Percentiles rank a stretch among this genome's conserved stretches.
These are phyloP conservation scores for Herpotrichia juniperi DNA, from an alignment of 2,329 filamentous ascomycete species.

Conservation along the genomic window DNA sequence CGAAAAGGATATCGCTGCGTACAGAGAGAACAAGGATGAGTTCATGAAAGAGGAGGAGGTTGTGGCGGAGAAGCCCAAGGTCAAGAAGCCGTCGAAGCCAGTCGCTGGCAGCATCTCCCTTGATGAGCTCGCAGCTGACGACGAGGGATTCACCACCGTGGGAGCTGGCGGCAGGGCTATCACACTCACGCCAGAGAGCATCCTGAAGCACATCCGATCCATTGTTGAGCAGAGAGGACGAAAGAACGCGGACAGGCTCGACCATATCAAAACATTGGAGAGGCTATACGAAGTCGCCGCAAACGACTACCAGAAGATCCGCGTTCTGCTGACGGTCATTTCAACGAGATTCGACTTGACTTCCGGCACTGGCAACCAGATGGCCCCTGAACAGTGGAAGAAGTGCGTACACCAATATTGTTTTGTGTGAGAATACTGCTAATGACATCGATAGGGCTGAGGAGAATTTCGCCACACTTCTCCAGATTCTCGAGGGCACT, in stretches of 20 bases:
- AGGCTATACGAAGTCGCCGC: conserved; percentile 87
- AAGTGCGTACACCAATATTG: conserved; percentile 49
- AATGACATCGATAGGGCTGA: conserved; percentile 63
- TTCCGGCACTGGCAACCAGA: conserved; percentile 77
- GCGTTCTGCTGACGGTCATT: conserved; percentile 87
- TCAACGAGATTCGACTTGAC: conserved; percentile 94
- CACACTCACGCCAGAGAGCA: conserved; percentile 94
- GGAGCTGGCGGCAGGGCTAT: conserved; percentile 87
- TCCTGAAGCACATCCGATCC: conserved; percentile 91
- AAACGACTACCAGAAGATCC: conserved; percentile 92
- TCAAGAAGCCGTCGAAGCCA: conserved; percentile 54
- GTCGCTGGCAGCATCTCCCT: conserved; percentile 58
- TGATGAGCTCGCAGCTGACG: conserved; percentile 63
- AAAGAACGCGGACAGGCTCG: conserved; percentile 95
- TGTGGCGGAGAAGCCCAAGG: conserved; percentile 60
- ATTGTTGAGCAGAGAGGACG: conserved; percentile 97
- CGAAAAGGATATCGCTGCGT: conserved; percentile 83
- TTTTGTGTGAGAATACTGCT: conserved; percentile 4
- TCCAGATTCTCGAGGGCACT: conserved; percentile 80
- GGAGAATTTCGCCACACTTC: conserved; percentile 78
- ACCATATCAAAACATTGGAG: conserved; percentile 98
- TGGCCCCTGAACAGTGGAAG: conserved; percentile 98
- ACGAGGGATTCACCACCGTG: conserved; percentile 88
- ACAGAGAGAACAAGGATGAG: conserved; percentile 80
- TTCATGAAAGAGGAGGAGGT: conserved; percentile 89